Conservation (phyloP, 73 alveolate species). For the Paramecium tetraurelia region DNA sequence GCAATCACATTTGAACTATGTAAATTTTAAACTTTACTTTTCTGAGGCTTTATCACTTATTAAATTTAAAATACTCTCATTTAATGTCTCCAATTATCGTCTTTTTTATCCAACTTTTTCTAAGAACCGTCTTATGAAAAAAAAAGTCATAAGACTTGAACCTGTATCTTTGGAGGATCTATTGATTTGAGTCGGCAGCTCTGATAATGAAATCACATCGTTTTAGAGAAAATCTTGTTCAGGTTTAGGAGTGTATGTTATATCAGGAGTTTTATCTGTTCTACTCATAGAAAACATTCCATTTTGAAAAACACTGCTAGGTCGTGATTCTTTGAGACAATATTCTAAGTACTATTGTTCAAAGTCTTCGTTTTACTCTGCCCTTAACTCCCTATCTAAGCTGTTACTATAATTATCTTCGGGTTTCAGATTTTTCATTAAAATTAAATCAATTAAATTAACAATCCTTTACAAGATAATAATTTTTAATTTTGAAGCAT, state of each 20-base stretch:
- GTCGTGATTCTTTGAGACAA: not conserved
- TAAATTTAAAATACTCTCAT: not conserved
- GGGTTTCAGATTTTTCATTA: not conserved
- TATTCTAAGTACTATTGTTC: constrained; percentile 11
- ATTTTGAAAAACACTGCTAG: not conserved
- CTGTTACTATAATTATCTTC: not conserved
- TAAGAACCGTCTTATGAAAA: not conserved
- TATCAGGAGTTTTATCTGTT: not conserved
- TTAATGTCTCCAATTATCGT: not conserved
- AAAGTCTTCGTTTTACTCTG: not conserved
- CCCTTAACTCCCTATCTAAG: not conserved
- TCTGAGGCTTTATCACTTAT: constrained; percentile 2
- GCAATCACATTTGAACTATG: not conserved
- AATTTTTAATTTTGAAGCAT: not conserved
- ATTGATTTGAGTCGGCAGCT: not conserved
- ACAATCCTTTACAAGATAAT: not conserved
- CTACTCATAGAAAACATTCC: not conserved
- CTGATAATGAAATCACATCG: not conserved
- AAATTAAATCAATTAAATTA: not conserved
- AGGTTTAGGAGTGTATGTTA: not conserved
- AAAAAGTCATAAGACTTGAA: not conserved
- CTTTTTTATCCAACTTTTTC: not conserved
- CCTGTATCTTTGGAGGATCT: not conserved
- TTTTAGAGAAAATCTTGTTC: not conserved
- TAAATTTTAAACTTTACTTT: not conserved